Conservation (phyloP, 352 stramenopile species). For the Pythium sp. region DNA sequence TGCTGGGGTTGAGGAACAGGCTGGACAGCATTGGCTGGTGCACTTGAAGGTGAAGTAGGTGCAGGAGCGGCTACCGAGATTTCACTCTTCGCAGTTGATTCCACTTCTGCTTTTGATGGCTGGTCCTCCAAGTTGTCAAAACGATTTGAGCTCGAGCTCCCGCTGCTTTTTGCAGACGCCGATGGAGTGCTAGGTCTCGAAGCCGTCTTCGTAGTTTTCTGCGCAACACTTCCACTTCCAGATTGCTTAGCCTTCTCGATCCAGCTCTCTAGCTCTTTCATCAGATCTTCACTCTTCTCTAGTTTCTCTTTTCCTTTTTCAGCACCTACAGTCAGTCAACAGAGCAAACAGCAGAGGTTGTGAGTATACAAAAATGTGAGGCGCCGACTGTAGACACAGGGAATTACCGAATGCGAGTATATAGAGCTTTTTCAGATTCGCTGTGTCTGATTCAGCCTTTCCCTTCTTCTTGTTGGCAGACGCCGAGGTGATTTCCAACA, state of each 20-base stretch:
- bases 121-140: not conserved
- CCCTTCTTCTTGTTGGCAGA: slow-evolving; percentile 23
- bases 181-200: slow-evolving; percentile 3
- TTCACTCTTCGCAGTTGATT: not conserved
- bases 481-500: slow-evolving; percentile 53
- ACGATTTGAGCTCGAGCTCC: not conserved
- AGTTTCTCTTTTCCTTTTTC: slow-evolving; percentile 12
- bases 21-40: not conserved
- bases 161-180: not conserved
- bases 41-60: not conserved
- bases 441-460: not conserved
- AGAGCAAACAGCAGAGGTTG: not conserved
- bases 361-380: not conserved
- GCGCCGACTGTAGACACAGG: too few relatives aligned
- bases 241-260: slow-evolving; percentile 13
- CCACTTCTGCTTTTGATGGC: not conserved
- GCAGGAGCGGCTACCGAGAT: not conserved
- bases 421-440: slow-evolving; percentile 15
- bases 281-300: slow-evolving; percentile 18
- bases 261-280: slow-evolving; percentile 27
- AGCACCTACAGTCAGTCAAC: not conserved
- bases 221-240: not conserved
- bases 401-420: slow-evolving; percentile 14
- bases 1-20: not conserved
- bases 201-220: not conserved